Conservation (phyloP, 2,329 filamentous ascomycete species). For the Trichophyton verrucosum region DNA sequence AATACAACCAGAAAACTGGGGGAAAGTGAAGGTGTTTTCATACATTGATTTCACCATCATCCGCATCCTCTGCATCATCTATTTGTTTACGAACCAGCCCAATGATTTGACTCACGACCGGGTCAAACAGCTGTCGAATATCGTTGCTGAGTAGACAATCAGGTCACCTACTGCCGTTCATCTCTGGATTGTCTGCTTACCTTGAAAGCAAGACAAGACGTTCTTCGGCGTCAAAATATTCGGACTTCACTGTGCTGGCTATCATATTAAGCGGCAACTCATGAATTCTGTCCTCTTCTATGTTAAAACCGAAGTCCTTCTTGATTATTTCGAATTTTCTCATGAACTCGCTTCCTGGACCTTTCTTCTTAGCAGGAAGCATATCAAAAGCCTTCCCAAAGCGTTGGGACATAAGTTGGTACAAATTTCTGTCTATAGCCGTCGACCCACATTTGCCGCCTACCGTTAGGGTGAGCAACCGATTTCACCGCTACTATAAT, state of each 20-base stretch:
- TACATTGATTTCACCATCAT: not conserved
- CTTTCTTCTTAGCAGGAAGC: slow-evolving; percentile 16
- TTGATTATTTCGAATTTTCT: slow-evolving; percentile 24
- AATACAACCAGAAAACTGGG: no score
- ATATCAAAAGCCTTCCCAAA: slow-evolving; percentile 22
- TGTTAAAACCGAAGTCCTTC: slow-evolving; percentile 17
- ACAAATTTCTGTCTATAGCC: slow-evolving; percentile 24
- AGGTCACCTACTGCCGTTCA: not conserved
- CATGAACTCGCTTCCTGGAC: slow-evolving; percentile 25
- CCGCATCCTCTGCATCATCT: not conserved
- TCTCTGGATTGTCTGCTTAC: not conserved
- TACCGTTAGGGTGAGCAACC: not conserved
- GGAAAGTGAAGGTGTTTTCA: no score
- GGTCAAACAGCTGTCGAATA: slow-evolving; percentile 7
- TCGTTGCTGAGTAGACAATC: no score
- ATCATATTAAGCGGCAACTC: slow-evolving; percentile 15
- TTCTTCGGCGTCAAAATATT: slow-evolving; percentile 10
- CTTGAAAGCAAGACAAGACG: slow-evolving; percentile 5
- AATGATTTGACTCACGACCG: slow-evolving; percentile 8
- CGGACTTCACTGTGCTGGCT: not conserved
- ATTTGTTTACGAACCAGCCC: slow-evolving; percentile 9
- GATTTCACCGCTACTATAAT: not conserved
- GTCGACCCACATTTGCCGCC: slow-evolving; percentile 26
- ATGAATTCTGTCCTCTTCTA: slow-evolving; percentile 3
- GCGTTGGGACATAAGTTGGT: slow-evolving; percentile 18